phyloP scores from a whole-genome alignment of 208 protist genomes.

The Angomonas desouzai region DNA sequence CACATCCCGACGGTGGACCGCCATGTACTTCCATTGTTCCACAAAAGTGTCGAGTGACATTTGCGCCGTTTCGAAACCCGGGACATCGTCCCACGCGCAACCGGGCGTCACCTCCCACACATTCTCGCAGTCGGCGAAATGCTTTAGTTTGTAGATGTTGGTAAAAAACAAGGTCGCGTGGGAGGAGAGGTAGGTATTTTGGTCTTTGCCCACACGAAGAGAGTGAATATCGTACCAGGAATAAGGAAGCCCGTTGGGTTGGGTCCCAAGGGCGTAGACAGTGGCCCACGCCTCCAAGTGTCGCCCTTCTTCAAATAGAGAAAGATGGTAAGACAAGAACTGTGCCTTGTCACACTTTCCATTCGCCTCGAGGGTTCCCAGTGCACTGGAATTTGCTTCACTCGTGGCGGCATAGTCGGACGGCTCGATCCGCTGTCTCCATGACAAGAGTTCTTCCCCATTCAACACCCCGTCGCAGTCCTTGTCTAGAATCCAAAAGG shows the following conservation, averaged over 20 bases:
- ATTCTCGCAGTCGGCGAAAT: conserved; percentile 33
- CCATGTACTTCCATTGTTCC: conserved; percentile 88
- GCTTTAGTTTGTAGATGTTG: conserved; percentile 68
- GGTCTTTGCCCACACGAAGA: conserved; percentile 44
- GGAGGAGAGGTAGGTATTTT: conserved; percentile 79
- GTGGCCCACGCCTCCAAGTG: conserved; percentile 68
- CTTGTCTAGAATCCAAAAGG: conserved; percentile 84
- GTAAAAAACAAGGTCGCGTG: conserved; percentile 82
- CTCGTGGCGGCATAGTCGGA: no score
- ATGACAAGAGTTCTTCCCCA: conserved; percentile 56
- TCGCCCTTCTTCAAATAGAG: conserved; percentile 36
- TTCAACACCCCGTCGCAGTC: conserved; percentile 65
- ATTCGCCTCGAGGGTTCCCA: conserved; percentile 11
- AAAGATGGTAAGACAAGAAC: conserved; percentile 37
- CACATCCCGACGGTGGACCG: conserved; percentile 48
- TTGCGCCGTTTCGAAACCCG: conserved; percentile 37
- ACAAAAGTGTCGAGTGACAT: conserved; percentile 76
- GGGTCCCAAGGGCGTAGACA: conserved; percentile 54
- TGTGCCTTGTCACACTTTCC: conserved; percentile 13
- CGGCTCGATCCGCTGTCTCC: conserved; percentile 49
- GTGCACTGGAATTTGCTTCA: no score
- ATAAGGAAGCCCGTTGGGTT: conserved; percentile 71
- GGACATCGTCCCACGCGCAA: conserved; percentile 68
- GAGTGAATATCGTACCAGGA: conserved; percentile 75
- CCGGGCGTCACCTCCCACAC: conserved; percentile 84